Evolutionary conservation across 768 basidiomycete species (phyloP).

Genomic region (Dentipellis fragilis): DNA sequence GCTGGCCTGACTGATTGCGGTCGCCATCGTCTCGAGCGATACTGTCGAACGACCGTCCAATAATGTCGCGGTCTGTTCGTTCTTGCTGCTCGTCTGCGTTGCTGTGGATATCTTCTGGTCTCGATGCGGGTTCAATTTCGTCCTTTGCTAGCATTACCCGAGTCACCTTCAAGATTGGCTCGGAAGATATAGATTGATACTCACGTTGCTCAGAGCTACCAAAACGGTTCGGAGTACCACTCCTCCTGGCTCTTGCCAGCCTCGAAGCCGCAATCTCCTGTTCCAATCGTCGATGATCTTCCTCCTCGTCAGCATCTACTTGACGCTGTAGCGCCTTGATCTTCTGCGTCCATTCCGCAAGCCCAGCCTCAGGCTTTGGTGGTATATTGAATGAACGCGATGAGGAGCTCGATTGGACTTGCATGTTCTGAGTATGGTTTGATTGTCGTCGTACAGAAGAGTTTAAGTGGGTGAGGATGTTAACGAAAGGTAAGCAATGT

Average conservation of each 20-base stretch:
- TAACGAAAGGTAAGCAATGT: too few species aligned
- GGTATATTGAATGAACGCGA: slow-evolving; percentile 6
- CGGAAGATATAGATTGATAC: not conserved
- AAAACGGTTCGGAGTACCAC: slow-evolving; percentile 25
- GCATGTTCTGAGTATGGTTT: slow-evolving; percentile 2
- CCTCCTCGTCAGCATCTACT: slow-evolving; percentile 74
- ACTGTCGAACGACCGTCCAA: too few species aligned
- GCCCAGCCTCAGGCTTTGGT: slow-evolving; percentile 47
- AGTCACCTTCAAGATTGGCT: not conserved
- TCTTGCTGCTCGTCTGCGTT: not conserved
- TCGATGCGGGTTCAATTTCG: not conserved
- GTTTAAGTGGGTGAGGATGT: too few species aligned
- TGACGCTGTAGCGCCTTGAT: slow-evolving; percentile 75
- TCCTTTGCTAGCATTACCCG: not conserved
- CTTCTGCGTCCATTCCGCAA: slow-evolving; percentile 76
- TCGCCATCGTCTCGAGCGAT: not conserved
- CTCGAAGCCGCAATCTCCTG: slow-evolving; percentile 42
- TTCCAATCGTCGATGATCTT: slow-evolving; percentile 59
- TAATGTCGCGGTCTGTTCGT: too few species aligned
- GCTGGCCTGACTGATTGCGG: not conserved
- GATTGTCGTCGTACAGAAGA: too few species aligned
- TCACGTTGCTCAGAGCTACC: slow-evolving; percentile 25
- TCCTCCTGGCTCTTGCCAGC: slow-evolving; percentile 34
- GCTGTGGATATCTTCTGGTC: not conserved
- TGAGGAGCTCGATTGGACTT: slow-evolving; percentile 6